Evolutionary conservation across 2,329 filamentous ascomycete genomes (phyloP), one percentile per base, ranked within the genome.

Genomic region (Alternaria hordeiaustralica): DNA sequence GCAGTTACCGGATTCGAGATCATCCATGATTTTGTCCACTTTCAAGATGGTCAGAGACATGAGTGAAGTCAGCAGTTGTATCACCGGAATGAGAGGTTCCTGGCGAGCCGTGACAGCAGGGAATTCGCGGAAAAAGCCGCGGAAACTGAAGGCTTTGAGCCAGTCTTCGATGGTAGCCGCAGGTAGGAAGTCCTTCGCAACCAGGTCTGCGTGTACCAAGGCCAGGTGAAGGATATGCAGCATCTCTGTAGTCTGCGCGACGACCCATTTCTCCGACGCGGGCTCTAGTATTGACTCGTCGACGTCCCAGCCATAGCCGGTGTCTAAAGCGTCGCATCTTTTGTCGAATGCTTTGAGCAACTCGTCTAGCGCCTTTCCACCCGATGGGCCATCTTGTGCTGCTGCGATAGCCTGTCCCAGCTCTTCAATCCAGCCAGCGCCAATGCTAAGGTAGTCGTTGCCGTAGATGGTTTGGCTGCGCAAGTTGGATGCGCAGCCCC

Each of bases 11-110:
- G 73, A 71, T 10, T 75, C 69, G 10, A 79, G 60, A 55, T 86
- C 83, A 26, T 87, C 83, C 61, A 89, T 84, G 15, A 85, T 83
- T 55, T 89, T 81, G 33, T 90, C 86, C 30, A 92, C 82, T 67
- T 92, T 93, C 30, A 97, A 83, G 8, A 96, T 84, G 8, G 88
- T 85, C 41, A 96, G 79, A 0, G 92, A 95, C 36, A 93, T 87
- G 11, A 91, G 84, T 23, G 89, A 88, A 5, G 89, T 86, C 30
- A 96, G 83, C 12, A 89, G 87, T 73, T 93, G 92, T 13, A 96
- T 81, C 0, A 91, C 87, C 54, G 87, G 78, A 25, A 88, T 78
- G n/a, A 92, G 77, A 49, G 77, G 70, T 47, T 79, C 76, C 18
- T 84, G 82, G 41, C 80, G 69, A 23, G 66, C 53, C 8, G 67